Conservation (phyloP, 495 filamentous ascomycete genomes). For the Hamigera avellanea region DNA sequence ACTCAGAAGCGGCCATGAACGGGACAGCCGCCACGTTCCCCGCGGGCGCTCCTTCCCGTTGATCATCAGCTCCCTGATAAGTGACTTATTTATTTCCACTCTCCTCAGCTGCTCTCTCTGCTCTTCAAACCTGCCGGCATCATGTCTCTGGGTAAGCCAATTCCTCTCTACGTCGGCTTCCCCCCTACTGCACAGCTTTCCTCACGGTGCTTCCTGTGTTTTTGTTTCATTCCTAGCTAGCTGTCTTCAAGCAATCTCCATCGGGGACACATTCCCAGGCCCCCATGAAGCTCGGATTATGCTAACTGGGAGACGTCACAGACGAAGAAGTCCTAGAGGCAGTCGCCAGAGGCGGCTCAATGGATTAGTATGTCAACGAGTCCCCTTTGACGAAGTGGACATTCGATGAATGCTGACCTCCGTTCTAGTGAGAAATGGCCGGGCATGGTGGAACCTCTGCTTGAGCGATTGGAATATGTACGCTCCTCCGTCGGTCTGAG, state of each 20-base stretch:
- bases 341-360: constrained; percentile 52
- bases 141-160: constrained; percentile 29
- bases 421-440: constrained; percentile 42
- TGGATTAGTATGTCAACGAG: constrained; percentile 50
- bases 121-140: constrained; percentile 4
- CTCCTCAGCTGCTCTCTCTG: constrained; percentile 1
- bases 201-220: neutral
- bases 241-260: too few relatives aligned
- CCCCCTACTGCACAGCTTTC: neutral
- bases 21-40: neutral
- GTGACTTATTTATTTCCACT: too few relatives aligned
- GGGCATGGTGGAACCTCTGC: constrained; percentile 35
- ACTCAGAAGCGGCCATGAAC: neutral
- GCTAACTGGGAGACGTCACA: constrained; percentile 4
- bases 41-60: too few relatives aligned
- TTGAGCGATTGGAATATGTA: constrained; percentile 44
- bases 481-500: constrained; percentile 4
- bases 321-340: constrained; percentile 53
- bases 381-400: constrained; percentile 1
- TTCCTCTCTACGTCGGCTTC: neutral
- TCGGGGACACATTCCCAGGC: too few relatives aligned
- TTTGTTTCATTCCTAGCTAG: neutral
- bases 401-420: constrained; percentile 14
- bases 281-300: neutral
- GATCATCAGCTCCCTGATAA: too few relatives aligned